Evolutionary conservation across 2,329 filamentous ascomycete genomes (phyloP), one percentile per base, ranked within the genome.

Genomic region (Macrophomina tecta): DNA sequence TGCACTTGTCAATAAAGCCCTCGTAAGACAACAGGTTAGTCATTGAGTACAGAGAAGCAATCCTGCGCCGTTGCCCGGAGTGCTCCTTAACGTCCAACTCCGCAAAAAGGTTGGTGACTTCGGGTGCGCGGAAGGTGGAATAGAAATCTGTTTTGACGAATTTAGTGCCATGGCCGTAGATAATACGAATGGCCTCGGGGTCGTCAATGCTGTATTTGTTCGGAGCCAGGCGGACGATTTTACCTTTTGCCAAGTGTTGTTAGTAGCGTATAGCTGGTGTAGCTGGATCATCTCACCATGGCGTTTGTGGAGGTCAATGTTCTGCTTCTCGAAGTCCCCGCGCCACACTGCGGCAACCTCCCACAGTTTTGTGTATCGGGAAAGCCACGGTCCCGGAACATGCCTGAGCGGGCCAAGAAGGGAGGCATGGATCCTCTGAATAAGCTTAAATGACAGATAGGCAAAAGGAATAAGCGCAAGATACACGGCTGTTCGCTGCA

Each of bases 71-170:
- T 28, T 58, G 55, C 28, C 7, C 14, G 6, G 55, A 42, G 38
- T 58, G 55, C 11, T 58, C 55, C 23, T 58, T 58, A 11, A 58
- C 23, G 23, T 58, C 55, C 12, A 45, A 38, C 16, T 58, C 55
- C 6, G 55, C 55, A 30, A 58, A 58, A 11, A 58, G 23, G 38
- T 58, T 58, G 38, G 16, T 45, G 16, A 38, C 4, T 2, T 45
- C 38, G 18, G 58, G 58, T 12, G 16, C 45, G 6, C 58, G 9
- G 58, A 48, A 48, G 3, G 42, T 5, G 5, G n/a, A 7, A 16
- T 88, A 88, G 67, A 79, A 82, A 0, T 73, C 70, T 0, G 83
- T 79, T 71, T 88, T 88, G 0, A 75, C 72, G 65, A 88, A 87
- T 1, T 58, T 58, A 9, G 85, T 85, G 40, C 58, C 58, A 23